Percentiles rank a stretch among this genome's conserved stretches.
These are phyloP conservation scores for Priceomyces medius DNA, from an alignment of 805 yeast genomes.

Conservation along the genomic window DNA sequence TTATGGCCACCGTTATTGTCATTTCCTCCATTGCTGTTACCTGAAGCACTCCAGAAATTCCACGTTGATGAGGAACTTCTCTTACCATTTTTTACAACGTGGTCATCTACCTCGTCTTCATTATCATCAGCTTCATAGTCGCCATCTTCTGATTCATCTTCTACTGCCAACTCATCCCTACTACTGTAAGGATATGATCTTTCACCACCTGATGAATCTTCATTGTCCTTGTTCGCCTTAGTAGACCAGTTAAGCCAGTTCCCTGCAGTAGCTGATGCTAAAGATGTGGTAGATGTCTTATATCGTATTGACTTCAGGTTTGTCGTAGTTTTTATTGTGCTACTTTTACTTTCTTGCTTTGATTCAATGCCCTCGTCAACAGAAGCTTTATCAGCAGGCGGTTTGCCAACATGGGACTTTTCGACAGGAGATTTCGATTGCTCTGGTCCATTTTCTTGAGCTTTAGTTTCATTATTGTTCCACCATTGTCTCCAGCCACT, in stretches of 20 bases:
- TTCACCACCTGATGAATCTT: slow-evolving; percentile 6
- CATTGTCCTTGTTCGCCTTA: slow-evolving; percentile 4
- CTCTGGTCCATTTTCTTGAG: no score
- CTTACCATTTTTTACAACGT: slow-evolving; percentile 20
- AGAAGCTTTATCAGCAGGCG: not conserved
- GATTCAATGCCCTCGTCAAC: not conserved
- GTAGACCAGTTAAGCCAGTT: slow-evolving; percentile 29
- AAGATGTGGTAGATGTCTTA: slow-evolving; percentile 23
- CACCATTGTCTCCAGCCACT: slow-evolving; percentile 1
- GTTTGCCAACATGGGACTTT: no score
- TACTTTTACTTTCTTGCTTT: not conserved
- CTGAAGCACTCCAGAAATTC: slow-evolving; percentile 33
- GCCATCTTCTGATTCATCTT: slow-evolving; percentile 11
- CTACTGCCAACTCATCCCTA: slow-evolving; percentile 3
- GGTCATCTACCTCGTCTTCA: slow-evolving; percentile 36
- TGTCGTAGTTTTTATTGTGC: not conserved
- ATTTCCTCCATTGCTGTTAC: slow-evolving; percentile 5
- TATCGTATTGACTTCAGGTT: not conserved
- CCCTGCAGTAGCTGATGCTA: slow-evolving; percentile 24
- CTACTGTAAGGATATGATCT: slow-evolving; percentile 6
- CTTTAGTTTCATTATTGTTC: not conserved
- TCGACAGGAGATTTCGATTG: no score
- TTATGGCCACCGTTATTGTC: slow-evolving; percentile 11
- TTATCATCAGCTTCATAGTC: slow-evolving; percentile 21
- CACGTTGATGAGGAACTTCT: slow-evolving; percentile 25